Evolutionary conservation across 192 early-diverging fungal genomes (phyloP).

Genomic region (Phlyctochytrium arcticum): DNA sequence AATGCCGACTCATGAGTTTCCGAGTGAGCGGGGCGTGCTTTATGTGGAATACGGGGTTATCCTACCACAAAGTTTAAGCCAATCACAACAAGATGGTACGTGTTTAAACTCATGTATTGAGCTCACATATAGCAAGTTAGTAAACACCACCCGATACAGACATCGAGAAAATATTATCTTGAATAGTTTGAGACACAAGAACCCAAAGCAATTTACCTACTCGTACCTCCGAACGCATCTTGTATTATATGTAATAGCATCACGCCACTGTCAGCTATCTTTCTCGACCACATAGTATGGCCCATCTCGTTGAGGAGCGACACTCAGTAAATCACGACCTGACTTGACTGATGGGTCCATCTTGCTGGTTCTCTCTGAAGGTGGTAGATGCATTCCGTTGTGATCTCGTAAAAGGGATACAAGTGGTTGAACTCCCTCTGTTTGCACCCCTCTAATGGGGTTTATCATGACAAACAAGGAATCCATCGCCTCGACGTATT

Average conservation of each 20-base stretch:
- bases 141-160: background rate
- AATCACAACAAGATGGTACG: slow-evolving; percentile 10
- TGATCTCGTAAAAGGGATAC: slow-evolving; percentile 8
- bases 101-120: background rate
- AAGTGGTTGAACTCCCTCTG: slow-evolving; percentile 15
- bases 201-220: background rate
- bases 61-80: slow-evolving; percentile 64
- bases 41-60: slow-evolving; percentile 85
- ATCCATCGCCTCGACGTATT: slow-evolving; percentile 13
- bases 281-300: slow-evolving; percentile 15
- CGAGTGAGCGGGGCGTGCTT: slow-evolving; percentile 67
- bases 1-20: slow-evolving; percentile 73
- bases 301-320: background rate
- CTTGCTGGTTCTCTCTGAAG: background rate
- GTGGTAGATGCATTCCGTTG: background rate
- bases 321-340: background rate
- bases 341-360: background rate
- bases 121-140: background rate
- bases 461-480: slow-evolving; percentile 17
- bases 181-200: no score
- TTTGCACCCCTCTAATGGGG: slow-evolving; percentile 14
- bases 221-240: background rate
- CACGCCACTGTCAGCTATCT: background rate
- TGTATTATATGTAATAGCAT: background rate
- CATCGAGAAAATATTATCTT: no score